Evolutionary conservation across 2,329 filamentous ascomycete genomes (phyloP).

Genomic region (Venturia effusa): DNA sequence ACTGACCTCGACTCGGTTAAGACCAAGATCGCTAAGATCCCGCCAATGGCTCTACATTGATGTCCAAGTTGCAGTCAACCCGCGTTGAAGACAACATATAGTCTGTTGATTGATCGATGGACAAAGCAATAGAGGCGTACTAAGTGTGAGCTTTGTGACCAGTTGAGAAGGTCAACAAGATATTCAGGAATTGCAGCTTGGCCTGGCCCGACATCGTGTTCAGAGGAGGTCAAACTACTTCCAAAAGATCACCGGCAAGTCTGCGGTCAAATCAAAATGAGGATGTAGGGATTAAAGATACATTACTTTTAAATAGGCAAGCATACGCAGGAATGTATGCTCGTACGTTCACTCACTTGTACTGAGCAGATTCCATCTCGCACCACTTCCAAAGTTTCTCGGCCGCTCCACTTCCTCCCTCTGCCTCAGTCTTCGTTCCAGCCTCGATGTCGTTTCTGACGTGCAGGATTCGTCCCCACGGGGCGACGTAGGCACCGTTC

Average conservation of each 20-base stretch:
- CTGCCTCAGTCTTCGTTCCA: slow-evolving; percentile 1
- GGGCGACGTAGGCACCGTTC: slow-evolving; percentile 10
- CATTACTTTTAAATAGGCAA: neutral
- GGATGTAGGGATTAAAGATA: neutral
- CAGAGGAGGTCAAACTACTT: neutral
- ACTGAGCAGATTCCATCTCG: slow-evolving; percentile 10
- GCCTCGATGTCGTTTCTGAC: neutral
- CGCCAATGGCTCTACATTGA: neutral
- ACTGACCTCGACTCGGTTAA: neutral
- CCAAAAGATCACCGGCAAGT: neutral
- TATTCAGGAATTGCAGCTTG: neutral
- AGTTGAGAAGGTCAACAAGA: neutral
- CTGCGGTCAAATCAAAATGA: neutral
- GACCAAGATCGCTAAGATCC: neutral
- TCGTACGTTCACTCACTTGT: neutral
- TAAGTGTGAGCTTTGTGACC: neutral
- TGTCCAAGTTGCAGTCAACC: neutral
- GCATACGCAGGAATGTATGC: neutral
- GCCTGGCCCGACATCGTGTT: neutral
- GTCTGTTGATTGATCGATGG: neutral
- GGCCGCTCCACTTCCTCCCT: slow-evolving; percentile 7
- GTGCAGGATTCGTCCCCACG: slow-evolving; percentile 11
- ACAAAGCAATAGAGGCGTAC: neutral
- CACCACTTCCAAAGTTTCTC: slow-evolving; percentile 12
- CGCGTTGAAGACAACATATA: neutral